Base-by-base conservation (phyloP, 352 stramenopile genomes). In the Globisporangium megalacanthum region DNA sequence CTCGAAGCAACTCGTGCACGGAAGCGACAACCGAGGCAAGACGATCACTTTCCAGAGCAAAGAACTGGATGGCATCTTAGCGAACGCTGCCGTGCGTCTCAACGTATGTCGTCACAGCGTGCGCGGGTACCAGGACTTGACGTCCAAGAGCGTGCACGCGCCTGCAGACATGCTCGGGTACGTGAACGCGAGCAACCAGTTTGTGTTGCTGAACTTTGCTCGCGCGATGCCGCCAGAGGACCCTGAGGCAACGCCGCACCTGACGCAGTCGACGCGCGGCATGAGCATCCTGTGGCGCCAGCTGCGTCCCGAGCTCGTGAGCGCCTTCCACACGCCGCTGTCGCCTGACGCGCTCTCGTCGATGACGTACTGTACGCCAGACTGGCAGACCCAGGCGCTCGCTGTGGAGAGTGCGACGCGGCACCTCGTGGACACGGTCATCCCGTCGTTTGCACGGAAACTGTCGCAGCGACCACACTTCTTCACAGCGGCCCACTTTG, bases 201-300 rank as follows among this genome's bases (percentile, higher is more conserved):
- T 83, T 61, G 83, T 70, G 7, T 52, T 97, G 5, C 44, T 95
- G 2, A 88, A 96, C 41, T 98, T 97, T 63, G 77, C 83, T 7
- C 68, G 89, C 9, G 72, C 72, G 3, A 95, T 97, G 70, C 92
- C 92, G 3, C 72, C 79, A 6, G 92, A 98, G 76, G 85, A 97
- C 58, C 88, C 91, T 0, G 73, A 84, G 35, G 56, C 77, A 8
- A 96, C 88, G 1, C 58, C 60, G 5, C 89, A 97, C 53, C 60
- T 98, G 17, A 53, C 77, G 35, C 58, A 70, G 31, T 91, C 87
- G 5, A 88, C 88, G 4, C 67, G 92, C 6, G 83, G 85, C 2
- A 88, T 97, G 73, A 92, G 72, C 49, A 96, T 98, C 19, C 65
- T 98, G n/a, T 98, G 90, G 89, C 75, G 92, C 0, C 83, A 95